phyloP scores from a whole-genome alignment of 768 basidiomycete species.

The Naganishia vaughanmartiniae region DNA sequence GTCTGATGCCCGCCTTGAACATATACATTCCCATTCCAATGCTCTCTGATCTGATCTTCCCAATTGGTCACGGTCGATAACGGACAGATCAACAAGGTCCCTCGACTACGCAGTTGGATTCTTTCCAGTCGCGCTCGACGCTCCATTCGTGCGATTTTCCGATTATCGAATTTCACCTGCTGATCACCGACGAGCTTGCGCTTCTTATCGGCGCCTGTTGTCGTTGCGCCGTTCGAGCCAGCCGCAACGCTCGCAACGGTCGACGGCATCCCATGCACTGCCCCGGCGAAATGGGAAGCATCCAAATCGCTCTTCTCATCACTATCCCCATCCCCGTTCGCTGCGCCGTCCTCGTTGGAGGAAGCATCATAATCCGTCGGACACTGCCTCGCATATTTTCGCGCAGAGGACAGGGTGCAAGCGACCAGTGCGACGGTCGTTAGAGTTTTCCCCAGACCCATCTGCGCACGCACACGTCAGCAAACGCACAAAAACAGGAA shows the following conservation, averaged over 20 bases:
- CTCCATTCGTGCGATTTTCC: constrained; percentile 73
- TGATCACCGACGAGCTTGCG: constrained; percentile 57
- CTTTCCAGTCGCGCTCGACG: constrained; percentile 46
- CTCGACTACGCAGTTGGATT: constrained; percentile 63
- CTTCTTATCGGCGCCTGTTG: constrained; percentile 55
- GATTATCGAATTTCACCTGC: constrained; percentile 52
- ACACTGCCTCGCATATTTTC: constrained; percentile 58
- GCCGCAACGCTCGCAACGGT: not conserved
- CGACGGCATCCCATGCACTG: constrained; percentile 79
- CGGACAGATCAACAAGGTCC: constrained; percentile 93
- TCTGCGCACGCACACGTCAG: constrained; percentile 57
- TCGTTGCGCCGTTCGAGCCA: not conserved
- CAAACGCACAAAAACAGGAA: not conserved
- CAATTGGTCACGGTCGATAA: constrained; percentile 95
- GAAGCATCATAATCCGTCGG: constrained; percentile 29
- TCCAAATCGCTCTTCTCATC: constrained; percentile 32
- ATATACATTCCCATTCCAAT: constrained; percentile 84
- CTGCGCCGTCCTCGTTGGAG: constrained; percentile 10
- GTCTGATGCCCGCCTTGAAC: constrained; percentile 62
- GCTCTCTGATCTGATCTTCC: constrained; percentile 98
- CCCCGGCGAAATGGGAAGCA: constrained; percentile 67
- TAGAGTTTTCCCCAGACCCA: constrained; percentile 97
- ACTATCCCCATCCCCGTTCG: constrained; percentile 32
- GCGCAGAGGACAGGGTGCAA: constrained; percentile 71
- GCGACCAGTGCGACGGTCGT: constrained; percentile 91